Evolutionary conservation across 2,329 filamentous ascomycete species (phyloP).

Genomic region (Pseudogymnoascus pannorum): DNA sequence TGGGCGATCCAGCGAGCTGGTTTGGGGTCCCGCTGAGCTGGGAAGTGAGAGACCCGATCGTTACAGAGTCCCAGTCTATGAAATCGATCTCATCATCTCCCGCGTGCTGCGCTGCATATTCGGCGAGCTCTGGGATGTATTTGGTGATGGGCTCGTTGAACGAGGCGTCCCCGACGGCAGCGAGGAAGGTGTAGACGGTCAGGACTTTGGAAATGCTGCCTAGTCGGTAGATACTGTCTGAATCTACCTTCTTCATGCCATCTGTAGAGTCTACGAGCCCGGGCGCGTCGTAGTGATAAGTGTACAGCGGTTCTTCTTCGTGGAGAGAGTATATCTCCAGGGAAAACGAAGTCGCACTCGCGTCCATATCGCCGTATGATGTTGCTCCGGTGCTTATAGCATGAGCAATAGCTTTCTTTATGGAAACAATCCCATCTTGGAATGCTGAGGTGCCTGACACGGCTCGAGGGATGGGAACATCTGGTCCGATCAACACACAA

Average conservation of each 20-base stretch:
- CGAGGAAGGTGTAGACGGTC: constrained; percentile 36
- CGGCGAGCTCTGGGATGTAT: constrained; percentile 35
- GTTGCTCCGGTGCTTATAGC: neutral
- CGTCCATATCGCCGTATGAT: constrained; percentile 1
- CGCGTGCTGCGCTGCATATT: constrained; percentile 9
- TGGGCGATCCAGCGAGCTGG: neutral
- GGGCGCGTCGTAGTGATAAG: constrained; percentile 31
- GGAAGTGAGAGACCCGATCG: constrained; percentile 17
- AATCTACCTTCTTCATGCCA: constrained; percentile 31
- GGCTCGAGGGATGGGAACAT: neutral
- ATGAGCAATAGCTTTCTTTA: neutral
- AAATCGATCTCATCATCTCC: constrained; percentile 14
- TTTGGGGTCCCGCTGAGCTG: constrained; percentile 14
- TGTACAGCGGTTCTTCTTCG: constrained; percentile 27
- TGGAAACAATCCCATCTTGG: neutral
- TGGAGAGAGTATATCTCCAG: constrained; percentile 33
- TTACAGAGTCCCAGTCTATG: constrained; percentile 19
- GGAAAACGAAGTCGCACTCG: constrained; percentile 30
- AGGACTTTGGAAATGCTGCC: constrained; percentile 40
- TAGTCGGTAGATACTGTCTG: constrained; percentile 35
- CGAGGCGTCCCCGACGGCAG: constrained; percentile 32
- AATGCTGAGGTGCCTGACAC: neutral
- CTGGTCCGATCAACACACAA: neutral
- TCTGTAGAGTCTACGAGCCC: constrained; percentile 22
- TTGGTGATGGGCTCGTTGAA: constrained; percentile 37